Base-by-base conservation (phyloP, 1,284 basidiomycete species). In the Veloporphyrellus conicus region DNA sequence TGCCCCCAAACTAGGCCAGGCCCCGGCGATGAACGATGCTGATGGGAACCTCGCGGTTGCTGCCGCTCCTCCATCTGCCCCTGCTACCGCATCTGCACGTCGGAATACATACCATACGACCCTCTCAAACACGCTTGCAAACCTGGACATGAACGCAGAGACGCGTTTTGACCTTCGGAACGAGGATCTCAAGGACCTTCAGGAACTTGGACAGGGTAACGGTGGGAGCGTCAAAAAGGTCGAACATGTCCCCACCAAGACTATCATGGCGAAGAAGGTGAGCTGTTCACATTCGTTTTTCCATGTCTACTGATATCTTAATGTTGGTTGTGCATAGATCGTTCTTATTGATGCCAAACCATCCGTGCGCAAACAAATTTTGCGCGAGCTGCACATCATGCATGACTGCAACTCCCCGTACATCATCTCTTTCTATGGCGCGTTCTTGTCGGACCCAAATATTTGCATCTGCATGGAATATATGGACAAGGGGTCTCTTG, bases 381-480 rank as follows among this genome's bases (percentile, higher is more conserved):
- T 99, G 22, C 87, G 95, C 48, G 95, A 99, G 65, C 76, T 99
- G 48, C 94, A 99, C 64, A 98, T 99, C 71, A 91, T 99, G 88
- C 93, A 97, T 68, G 90, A 97, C 66, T 99, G 96, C 70, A 78
- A 87, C 55, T 96, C 91, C 3, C 79, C 80, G 20, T 91, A 93
- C 71, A 99, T 99, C 63, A 89, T 99, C 58, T 92, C 88, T 2
- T 98, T 95, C 72, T 97, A 90, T 64, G 95, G 96, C 53, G 95
- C 96, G 23, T 99, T 93, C 72, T 76, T 97, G 36, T 84, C 86
- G 11, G 95, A 99, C 63, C 93, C 95, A 11, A 96, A 98, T 60
- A 95, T 99, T 62, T 97, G 93, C 69, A 94, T 99, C 56, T 98
- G 94, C 69, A 98, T 99, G 87, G 95, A 99, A 64, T 91, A 76